These are phyloP conservation scores for Phytophthora nicotianae DNA, from an alignment of 352 stramenopile species.

Conservation along the genomic window DNA sequence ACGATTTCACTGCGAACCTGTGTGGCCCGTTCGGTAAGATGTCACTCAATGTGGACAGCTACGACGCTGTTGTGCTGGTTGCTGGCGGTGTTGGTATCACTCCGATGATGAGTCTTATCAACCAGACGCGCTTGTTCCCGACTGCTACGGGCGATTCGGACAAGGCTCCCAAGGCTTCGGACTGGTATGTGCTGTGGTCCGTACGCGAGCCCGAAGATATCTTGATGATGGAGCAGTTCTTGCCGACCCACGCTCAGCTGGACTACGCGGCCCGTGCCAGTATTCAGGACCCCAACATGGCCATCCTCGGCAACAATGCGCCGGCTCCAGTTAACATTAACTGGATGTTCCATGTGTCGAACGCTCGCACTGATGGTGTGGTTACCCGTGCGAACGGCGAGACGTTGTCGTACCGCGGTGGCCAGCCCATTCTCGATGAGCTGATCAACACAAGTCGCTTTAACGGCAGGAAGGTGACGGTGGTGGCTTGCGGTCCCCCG, in stretches of 20 bases:
- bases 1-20: constrained; percentile 55
- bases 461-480: constrained; percentile 57
- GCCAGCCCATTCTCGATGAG: constrained; percentile 69
- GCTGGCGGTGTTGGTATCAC: constrained; percentile 80
- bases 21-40: constrained; percentile 75
- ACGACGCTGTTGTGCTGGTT: constrained; percentile 71
- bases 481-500: constrained; percentile 75
- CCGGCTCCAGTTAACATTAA: constrained; percentile 48
- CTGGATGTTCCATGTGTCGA: constrained; percentile 72
- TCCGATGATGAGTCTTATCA: constrained; percentile 75
- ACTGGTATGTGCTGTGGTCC: constrained; percentile 73
- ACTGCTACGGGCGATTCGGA: constrained; percentile 8
- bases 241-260: constrained; percentile 55
- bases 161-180: constrained; percentile 35
- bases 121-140: constrained; percentile 61
- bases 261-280: constrained; percentile 38
- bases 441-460: constrained; percentile 76
- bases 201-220: constrained; percentile 64
- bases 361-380: constrained; percentile 44
- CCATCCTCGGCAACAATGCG: constrained; percentile 25
- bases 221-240: constrained; percentile 76
- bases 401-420: constrained; percentile 52
- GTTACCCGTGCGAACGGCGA: constrained; percentile 61
- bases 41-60: constrained; percentile 63
- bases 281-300: constrained; percentile 59